These are phyloP conservation scores for Eimeria brunetti DNA, from an alignment of 169 alveolate genomes.

Conservation along the genomic window DNA sequence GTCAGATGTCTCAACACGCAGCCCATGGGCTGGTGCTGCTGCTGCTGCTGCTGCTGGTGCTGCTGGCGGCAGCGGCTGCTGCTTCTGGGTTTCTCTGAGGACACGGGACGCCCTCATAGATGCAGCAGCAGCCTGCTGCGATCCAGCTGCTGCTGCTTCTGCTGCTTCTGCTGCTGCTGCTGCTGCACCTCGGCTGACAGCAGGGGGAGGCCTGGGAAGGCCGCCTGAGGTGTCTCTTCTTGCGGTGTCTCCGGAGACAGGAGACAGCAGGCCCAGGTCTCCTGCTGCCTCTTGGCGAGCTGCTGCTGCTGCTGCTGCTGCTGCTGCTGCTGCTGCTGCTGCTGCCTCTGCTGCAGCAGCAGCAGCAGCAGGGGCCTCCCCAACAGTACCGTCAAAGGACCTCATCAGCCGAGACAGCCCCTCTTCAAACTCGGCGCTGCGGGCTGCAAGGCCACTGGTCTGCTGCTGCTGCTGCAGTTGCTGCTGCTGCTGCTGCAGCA, in stretches of 20 bases:
- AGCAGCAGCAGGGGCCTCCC: conserved; percentile 1
- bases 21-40: neutral
- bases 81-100: neutral
- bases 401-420: conserved; percentile 9
- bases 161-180: conserved; percentile 20
- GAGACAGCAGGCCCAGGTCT: neutral
- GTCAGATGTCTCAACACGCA: neutral
- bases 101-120: neutral
- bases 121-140: neutral
- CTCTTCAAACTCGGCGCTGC: neutral
- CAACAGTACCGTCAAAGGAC: neutral
- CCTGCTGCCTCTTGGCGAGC: neutral
- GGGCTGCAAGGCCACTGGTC: neutral
- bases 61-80: neutral
- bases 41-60: conserved; percentile 12
- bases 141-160: neutral
- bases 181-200: neutral
- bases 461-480: neutral
- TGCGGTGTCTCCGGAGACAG: neutral
- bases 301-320: neutral
- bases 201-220: neutral
- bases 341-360: conserved; percentile 18
- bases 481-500: neutral
- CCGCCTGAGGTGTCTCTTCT: neutral
- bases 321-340: conserved; percentile 23